Percentiles rank a stretch among this genome's conserved stretches.
Conservation (phyloP, 345 rosid genomes). For the Populus davidiana region DNA sequence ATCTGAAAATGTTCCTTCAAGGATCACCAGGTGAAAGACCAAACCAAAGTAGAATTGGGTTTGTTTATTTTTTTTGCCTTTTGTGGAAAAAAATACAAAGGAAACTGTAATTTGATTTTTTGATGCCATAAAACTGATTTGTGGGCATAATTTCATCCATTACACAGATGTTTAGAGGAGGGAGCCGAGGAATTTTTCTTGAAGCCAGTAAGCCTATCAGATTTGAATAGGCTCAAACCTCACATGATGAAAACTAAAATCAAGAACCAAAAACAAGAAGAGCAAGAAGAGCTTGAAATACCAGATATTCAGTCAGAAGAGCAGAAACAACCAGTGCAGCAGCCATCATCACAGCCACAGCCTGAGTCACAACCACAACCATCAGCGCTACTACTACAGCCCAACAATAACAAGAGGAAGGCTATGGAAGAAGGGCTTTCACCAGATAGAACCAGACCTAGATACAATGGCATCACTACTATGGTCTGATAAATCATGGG, state of each 20-base stretch:
- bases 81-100: not conserved
- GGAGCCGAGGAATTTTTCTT: constrained; percentile 74
- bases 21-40: constrained; percentile 50
- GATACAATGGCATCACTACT: constrained; percentile 41
- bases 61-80: not conserved
- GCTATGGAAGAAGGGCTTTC: constrained; percentile 53
- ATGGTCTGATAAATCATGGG: constrained; percentile 22
- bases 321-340: not conserved
- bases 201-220: constrained; percentile 56
- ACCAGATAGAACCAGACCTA: constrained; percentile 48
- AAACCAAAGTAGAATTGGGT: not conserved
- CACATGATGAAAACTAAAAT: constrained; percentile 48
- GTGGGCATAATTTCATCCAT: not conserved
- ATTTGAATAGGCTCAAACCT: constrained; percentile 54
- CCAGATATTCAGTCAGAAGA: constrained; percentile 9
- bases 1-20: constrained; percentile 73
- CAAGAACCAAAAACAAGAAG: constrained; percentile 21
- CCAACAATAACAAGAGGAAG: constrained; percentile 52
- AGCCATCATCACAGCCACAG: not conserved
- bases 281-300: constrained; percentile 18
- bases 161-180: constrained; percentile 59
- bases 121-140: not conserved
- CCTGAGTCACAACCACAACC: not conserved
- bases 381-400: not conserved
- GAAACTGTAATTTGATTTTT: not conserved